Base-by-base conservation (phyloP, 192 early-diverging fungal genomes). In the Coemansia sp. region DNA sequence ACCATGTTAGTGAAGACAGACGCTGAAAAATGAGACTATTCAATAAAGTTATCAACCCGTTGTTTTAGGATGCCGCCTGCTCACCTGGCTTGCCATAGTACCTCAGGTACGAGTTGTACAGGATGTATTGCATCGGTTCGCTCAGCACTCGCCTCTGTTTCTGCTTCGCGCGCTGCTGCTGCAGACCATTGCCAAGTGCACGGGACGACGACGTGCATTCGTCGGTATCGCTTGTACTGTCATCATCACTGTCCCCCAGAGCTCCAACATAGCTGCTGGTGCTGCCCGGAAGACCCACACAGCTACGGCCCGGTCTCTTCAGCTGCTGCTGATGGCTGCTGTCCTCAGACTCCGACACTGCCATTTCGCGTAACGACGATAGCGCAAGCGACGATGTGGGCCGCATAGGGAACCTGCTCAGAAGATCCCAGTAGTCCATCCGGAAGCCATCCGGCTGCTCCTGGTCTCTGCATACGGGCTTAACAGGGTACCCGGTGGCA, bases 51-150 rank as follows among this genome's bases (percentile, higher is more conserved):
- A n/a, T n/a, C n/a, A n/a, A n/a, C n/a, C n/a, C n/a, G n/a, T n/a
- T n/a, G n/a, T n/a, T n/a, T n/a, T n/a, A n/a, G n/a, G n/a, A n/a
- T 5, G 23, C 20, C 38, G n/a, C 48, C 23, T 59, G 54, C 22
- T 76, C 63, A 22, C 61, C 54, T 7, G 68, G 74, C 11, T 60
- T 62, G n/a, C 75, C 75, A 45, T 78, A 78, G 75, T 78, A 78
- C 20, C 75, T 65, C 22, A 78, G 54, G 37, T 78, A 78, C 31
- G 75, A 78, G 44, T 78, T 78, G 55, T 78, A 78, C 58, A 78
- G 28, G 6, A 78, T 78, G 29, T 78, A 78, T 62, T 78, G 75
- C 75, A 78, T 78, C 1, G 75, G 75, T 55, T 78, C 75, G 44
- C 69, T 72, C 9, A 78, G 65, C 47, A 78, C 69, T 11, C 75